phyloP scores from a whole-genome alignment of 768 basidiomycete species.

The Ephemerocybe angulata region DNA sequence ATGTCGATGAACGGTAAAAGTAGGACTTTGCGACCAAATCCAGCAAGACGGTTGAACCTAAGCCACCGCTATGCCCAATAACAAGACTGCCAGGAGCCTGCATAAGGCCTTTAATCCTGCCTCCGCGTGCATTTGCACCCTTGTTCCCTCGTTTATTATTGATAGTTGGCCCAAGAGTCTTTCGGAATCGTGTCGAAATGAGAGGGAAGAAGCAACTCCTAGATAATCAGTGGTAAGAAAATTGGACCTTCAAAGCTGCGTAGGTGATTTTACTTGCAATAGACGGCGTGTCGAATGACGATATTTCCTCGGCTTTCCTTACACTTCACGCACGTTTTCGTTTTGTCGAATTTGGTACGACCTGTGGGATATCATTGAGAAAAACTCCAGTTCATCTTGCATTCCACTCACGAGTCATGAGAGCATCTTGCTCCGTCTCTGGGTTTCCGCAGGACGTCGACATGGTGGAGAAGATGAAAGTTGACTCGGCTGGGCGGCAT shows the following conservation, averaged over 20 bases:
- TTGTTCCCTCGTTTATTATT: conserved; percentile 28
- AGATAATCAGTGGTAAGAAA: background rate
- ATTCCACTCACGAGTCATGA: conserved; percentile 61
- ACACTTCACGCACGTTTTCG: conserved; percentile 70
- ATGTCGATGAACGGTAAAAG: conserved; percentile 25
- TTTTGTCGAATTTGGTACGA: conserved; percentile 63
- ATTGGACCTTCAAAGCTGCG: conserved; percentile 2
- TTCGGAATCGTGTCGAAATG: conserved; percentile 59
- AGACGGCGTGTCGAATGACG: conserved; percentile 75
- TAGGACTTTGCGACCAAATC: conserved; percentile 64
- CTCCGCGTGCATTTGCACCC: conserved; percentile 40
- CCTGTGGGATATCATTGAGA: conserved; percentile 35
- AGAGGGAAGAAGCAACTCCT: conserved; percentile 60
- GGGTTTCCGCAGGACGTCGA: conserved; percentile 62
- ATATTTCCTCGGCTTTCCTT: conserved; percentile 62
- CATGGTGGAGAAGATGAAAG: conserved; percentile 15
- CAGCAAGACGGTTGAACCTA: conserved; percentile 69
- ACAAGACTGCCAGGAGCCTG: conserved; percentile 68
- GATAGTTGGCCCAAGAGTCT: conserved; percentile 59
- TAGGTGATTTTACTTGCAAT: conserved; percentile 64
- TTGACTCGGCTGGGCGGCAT: conserved; percentile 6
- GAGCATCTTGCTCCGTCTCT: conserved; percentile 49
- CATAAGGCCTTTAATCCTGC: conserved; percentile 33
- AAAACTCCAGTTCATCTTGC: background rate
- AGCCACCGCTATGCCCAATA: conserved; percentile 74